Evolutionary conservation across 1,139 yeast species (phyloP), one percentile per base, ranked within the genome.

Genomic region (Lodderomyces jiufengensis): DNA sequence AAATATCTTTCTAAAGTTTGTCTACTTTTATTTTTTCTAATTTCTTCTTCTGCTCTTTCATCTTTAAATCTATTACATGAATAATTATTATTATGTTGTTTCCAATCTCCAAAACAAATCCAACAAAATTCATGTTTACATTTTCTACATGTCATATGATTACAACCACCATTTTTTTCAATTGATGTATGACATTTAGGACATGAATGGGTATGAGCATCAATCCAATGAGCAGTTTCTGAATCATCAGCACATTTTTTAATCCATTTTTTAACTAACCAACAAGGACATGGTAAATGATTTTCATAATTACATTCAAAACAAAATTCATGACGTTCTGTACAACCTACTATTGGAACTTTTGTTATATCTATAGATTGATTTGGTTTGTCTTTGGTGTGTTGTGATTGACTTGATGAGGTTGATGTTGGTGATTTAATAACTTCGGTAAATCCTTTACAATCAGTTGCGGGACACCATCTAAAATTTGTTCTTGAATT

Each of bases 101-200:
- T 51, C 98, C 98, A 94, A 24, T 67, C 72, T 6, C 81, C 82
- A 48, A 78, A 58, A 57, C 99, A 92, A 33, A 88, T 80, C 99
- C 99, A 92, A 56, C 99, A 92, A 55, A 88, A 92, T 52, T 90
- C 86, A 54, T 77, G 63, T 9, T 58, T 56, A 57, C 99, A 92
- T 43, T 80, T 82, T 5, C 76, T 67, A 57, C 99, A 92, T 0
- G 80, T 74, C 96, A 92, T 90, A 61, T 92, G 98, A 60, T 92
- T 90, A 60, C 97, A 92, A 0, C 97, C 97, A 22, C 97, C 97
- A 54, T 83, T 84, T 54, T 90, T 84, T 51, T 85, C 88, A 42
- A 81, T 81, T n/a, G 69, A 59, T 0, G 80, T 55, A 14, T 56
- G 59, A 57, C 92, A 82, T 44, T 71, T 65, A 3, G 94, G 90